Conservation (phyloP, 2,329 filamentous ascomycete species). For the Gliomastix tumulicola region DNA sequence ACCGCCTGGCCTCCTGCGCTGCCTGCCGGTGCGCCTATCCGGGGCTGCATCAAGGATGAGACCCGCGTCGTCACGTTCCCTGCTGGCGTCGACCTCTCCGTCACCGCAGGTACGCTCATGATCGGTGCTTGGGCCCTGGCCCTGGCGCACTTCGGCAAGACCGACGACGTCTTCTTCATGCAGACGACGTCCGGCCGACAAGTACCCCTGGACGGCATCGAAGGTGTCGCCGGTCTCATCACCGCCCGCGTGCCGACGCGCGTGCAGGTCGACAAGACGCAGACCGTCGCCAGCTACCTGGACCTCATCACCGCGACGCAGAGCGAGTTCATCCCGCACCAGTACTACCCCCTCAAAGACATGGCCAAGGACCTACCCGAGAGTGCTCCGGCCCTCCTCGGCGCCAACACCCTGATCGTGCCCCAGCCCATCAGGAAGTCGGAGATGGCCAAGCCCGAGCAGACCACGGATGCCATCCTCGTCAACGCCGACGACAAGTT, state of each 20-base stretch:
- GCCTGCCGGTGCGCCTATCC: neutral
- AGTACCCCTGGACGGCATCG: neutral
- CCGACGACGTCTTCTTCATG: neutral
- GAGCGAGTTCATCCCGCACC: neutral
- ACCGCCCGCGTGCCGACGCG: neutral
- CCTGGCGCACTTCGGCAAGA: slow-evolving; percentile 6
- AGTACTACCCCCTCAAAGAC: neutral
- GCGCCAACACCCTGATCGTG: neutral
- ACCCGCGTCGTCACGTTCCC: neutral
- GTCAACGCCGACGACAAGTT: slow-evolving; percentile 1
- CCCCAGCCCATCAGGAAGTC: slow-evolving; percentile 1
- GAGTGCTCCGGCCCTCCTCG: neutral
- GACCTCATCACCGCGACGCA: slow-evolving; percentile 4
- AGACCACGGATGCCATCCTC: neutral
- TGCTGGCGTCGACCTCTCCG: neutral
- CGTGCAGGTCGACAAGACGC: neutral
- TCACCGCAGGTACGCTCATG: slow-evolving; percentile 11
- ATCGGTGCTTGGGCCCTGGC: slow-evolving; percentile 18
- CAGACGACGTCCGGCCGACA: slow-evolving; percentile 1
- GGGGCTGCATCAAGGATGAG: neutral
- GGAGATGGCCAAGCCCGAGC: neutral
- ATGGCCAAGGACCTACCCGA: slow-evolving; percentile 3
- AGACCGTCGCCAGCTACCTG: slow-evolving; percentile 8
- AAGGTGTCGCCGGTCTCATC: neutral
- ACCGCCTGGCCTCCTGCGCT: neutral